Conservation (phyloP, 2,329 filamentous ascomycete genomes). For the Fusarium sp. region DNA sequence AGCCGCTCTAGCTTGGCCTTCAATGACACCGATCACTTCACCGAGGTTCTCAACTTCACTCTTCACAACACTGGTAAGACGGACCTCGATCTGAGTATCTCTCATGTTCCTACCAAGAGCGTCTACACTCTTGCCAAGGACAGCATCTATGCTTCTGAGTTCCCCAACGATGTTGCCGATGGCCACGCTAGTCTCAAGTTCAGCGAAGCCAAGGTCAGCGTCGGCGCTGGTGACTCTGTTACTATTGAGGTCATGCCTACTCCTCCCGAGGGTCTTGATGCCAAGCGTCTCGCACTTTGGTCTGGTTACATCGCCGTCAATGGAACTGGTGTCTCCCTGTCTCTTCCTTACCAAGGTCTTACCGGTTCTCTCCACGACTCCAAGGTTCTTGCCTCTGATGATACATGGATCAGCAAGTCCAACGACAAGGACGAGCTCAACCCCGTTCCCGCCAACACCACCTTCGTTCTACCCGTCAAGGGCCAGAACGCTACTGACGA, state of each 20-base stretch:
- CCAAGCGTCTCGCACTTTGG: conserved; percentile 52
- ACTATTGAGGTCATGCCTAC: conserved; percentile 57
- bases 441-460: conserved; percentile 48
- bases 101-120: conserved; percentile 60
- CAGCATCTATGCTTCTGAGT: conserved; percentile 50
- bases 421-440: conserved; percentile 41
- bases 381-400: conserved; percentile 32
- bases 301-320: conserved; percentile 55
- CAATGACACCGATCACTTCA: conserved; percentile 70
- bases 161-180: conserved; percentile 55
- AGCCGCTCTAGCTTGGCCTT: conserved; percentile 67
- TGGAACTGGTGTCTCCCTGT: conserved; percentile 49
- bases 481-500: conserved; percentile 43
- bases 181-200: conserved; percentile 54
- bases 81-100: conserved; percentile 61
- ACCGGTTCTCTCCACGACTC: conserved; percentile 49
- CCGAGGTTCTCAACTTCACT: conserved; percentile 59
- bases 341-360: conserved; percentile 55
- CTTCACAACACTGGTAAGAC: conserved; percentile 63
- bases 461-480: conserved; percentile 54
- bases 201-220: conserved; percentile 54
- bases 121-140: conserved; percentile 58
- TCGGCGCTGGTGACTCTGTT: conserved; percentile 54
- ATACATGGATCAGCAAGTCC: conserved; percentile 47
- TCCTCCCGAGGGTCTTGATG: conserved; percentile 50